phyloP scores from a whole-genome alignment of 352 stramenopile species.

The Globisporangium polare region DNA sequence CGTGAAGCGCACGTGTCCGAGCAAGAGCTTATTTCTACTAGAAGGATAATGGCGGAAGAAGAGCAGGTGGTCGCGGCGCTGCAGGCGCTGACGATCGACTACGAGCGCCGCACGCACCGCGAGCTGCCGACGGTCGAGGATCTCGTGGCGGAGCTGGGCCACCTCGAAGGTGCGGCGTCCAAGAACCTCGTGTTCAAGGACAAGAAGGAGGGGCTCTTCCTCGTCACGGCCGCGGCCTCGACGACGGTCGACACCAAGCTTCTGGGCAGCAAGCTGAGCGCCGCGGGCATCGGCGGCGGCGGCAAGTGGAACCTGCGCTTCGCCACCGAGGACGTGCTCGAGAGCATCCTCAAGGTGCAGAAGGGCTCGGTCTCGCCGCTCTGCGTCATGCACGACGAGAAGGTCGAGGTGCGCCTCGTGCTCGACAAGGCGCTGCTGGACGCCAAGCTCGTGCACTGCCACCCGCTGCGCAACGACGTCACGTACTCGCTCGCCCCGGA shows the following conservation, averaged over 20 bases:
- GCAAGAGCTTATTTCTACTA: neutral
- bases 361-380: constrained; percentile 94
- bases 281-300: constrained; percentile 64
- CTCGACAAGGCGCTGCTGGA: constrained; percentile 91
- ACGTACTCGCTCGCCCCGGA: constrained; percentile 79
- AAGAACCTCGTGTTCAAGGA: constrained; percentile 99
- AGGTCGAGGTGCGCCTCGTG: constrained; percentile 84
- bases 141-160: constrained; percentile 56
- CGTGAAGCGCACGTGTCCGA: constrained; percentile 7
- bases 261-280: constrained; percentile 77
- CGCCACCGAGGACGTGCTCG: constrained; percentile 83
- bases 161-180: constrained; percentile 84
- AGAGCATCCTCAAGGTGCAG: constrained; percentile 81
- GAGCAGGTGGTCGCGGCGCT: constrained; percentile 56
- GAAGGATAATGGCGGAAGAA: constrained; percentile 46
- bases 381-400: constrained; percentile 87
- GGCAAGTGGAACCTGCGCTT: constrained; percentile 94
- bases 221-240: constrained; percentile 84
- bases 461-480: constrained; percentile 93
- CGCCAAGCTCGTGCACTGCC: constrained; percentile 70
- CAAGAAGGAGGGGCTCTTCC: constrained; percentile 96
- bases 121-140: constrained; percentile 71
- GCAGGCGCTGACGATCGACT: constrained; percentile 52
- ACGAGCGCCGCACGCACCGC: constrained; percentile 49
- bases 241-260: constrained; percentile 90